These are phyloP conservation scores for Boletus vermiculosoides DNA, from an alignment of 768 basidiomycete species.

Conservation along the genomic window DNA sequence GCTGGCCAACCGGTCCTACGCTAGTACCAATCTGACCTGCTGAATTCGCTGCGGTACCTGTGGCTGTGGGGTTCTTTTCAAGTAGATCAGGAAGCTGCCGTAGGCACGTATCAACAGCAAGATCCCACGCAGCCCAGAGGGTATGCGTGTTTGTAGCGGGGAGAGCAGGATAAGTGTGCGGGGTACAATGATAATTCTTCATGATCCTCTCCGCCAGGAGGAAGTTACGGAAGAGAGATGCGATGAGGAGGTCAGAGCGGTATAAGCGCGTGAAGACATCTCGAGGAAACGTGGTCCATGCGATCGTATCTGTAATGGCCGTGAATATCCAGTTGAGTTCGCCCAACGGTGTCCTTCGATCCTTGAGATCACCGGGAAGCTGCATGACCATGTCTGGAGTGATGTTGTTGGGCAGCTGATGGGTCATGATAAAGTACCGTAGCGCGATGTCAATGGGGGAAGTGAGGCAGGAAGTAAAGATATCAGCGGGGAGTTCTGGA, in stretches of 20 bases:
- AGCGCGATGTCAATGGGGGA: constrained; percentile 98
- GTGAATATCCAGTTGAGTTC: constrained; percentile 99
- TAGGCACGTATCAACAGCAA: constrained; percentile 91
- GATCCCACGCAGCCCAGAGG: constrained; percentile 97
- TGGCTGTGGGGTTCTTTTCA: constrained; percentile 33
- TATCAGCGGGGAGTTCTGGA: constrained; percentile 94
- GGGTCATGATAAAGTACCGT: constrained; percentile 89
- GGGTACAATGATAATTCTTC: constrained; percentile 97
- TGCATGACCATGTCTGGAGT: constrained; percentile 91
- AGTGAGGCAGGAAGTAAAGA: constrained; percentile 97
- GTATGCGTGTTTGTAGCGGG: constrained; percentile 97
- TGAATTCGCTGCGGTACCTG: constrained; percentile 23
- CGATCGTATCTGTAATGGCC: constrained; percentile 97
- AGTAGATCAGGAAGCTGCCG: constrained; percentile 89
- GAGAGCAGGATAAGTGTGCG: constrained; percentile 87
- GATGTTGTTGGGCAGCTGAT: constrained; percentile 77
- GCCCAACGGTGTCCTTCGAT: constrained; percentile 91
- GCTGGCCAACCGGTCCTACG: constrained; percentile 18
- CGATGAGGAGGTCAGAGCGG: constrained; percentile 92
- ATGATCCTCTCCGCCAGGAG: constrained; percentile 96
- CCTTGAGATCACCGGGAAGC: constrained; percentile 95
- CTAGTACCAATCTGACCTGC: constrained; percentile 11
- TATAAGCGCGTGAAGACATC: constrained; percentile 93
- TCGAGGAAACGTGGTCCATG: constrained; percentile 95
- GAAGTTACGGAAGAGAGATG: constrained; percentile 96